Conservation (phyloP, 495 filamentous ascomycete species). For the Lepraria neglecta region DNA sequence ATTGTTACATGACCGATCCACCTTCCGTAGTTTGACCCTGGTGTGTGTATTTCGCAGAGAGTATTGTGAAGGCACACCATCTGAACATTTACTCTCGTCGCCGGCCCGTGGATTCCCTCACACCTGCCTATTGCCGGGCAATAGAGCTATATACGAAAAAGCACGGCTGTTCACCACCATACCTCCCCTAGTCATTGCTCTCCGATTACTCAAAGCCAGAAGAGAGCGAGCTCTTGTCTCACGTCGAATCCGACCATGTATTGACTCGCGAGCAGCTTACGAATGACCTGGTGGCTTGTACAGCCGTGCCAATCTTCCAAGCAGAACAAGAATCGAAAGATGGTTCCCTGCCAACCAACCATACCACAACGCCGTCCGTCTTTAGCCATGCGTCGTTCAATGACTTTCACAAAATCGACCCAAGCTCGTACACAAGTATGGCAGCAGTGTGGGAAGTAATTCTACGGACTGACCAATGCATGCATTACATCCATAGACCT, state of each 20-base stretch:
- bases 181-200: neutral
- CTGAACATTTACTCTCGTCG: neutral
- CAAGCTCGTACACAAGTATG: constrained; percentile 5
- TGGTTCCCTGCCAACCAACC: neutral
- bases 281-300: neutral
- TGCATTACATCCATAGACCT: neutral
- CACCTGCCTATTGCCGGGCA: neutral
- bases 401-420: too few species aligned
- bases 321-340: neutral
- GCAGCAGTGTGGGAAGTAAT: constrained; percentile 12
- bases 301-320: neutral
- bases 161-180: constrained; percentile 14
- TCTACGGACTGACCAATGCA: constrained; percentile 8
- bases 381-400: neutral
- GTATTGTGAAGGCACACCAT: constrained; percentile 19
- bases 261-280: neutral
- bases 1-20: constrained; percentile 12
- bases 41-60: constrained; percentile 17
- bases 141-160: neutral
- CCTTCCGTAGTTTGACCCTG: constrained; percentile 13
- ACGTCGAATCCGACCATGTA: neutral
- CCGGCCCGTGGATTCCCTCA: neutral
- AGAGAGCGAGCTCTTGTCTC: neutral
- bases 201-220: neutral
- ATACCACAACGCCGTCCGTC: neutral